A percentile compares a stretch with the other conserved stretches of the same genome.
Evolutionary conservation across 306 rosid species (phyloP).

Genomic region (Prunus padus): DNA sequence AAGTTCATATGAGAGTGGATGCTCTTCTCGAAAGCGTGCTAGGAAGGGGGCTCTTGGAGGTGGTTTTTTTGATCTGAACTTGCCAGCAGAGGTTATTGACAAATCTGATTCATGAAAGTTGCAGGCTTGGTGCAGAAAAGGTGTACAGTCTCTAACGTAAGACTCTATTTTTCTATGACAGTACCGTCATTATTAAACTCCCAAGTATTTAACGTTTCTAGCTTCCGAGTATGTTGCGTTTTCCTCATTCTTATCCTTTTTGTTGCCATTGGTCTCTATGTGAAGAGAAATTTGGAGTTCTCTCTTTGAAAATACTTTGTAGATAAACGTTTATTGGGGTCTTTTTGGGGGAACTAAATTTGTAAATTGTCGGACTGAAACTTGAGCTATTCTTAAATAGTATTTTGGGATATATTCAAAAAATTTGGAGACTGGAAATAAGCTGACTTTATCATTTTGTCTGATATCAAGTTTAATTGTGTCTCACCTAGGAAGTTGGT

Average conservation of each 20-base stretch:
- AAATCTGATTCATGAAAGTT: constrained; percentile 46
- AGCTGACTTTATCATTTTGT: neutral
- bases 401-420: constrained; percentile 34
- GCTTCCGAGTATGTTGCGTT: neutral
- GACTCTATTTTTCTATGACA: constrained; percentile 1
- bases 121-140: constrained; percentile 8
- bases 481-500: neutral
- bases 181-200: constrained; percentile 13
- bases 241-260: constrained; percentile 14
- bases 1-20: constrained; percentile 60
- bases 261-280: constrained; percentile 13
- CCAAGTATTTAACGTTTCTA: neutral
- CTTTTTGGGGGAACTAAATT: constrained; percentile 32
- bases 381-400: constrained; percentile 25
- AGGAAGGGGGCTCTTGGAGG: constrained; percentile 58
- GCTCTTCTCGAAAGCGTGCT: constrained; percentile 75
- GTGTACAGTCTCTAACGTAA: constrained; percentile 30
- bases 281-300: constrained; percentile 24
- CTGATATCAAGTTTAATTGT: neutral
- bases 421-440: constrained; percentile 32
- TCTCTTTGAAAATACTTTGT: constrained; percentile 34
- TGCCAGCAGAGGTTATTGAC: constrained; percentile 86
- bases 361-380: constrained; percentile 42
- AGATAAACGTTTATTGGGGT: constrained; percentile 41
- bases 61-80: constrained; percentile 84